These are phyloP conservation scores for Talaromyces islandicus DNA, from an alignment of 2,329 filamentous ascomycete genomes.

Conservation along the genomic window DNA sequence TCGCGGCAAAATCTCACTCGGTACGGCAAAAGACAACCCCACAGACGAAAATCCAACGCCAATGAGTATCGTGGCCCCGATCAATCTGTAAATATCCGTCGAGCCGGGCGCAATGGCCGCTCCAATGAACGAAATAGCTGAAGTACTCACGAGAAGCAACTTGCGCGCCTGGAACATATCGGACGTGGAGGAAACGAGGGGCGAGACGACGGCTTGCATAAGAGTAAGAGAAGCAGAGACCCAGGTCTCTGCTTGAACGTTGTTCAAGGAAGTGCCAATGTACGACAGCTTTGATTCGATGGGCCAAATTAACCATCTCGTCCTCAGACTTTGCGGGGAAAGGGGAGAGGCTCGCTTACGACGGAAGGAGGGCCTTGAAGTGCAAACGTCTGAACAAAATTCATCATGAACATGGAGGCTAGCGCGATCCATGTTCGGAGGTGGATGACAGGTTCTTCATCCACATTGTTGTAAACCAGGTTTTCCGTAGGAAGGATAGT, in stretches of 20 bases:
- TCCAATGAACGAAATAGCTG: not conserved
- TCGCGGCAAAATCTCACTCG: constrained; percentile 4
- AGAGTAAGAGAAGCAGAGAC: not conserved
- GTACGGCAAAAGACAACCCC: not conserved
- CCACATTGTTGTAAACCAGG: constrained; percentile 1
- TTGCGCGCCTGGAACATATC: constrained; percentile 4
- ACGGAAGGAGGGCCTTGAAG: constrained; percentile 2
- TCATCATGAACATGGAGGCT: constrained; percentile 1
- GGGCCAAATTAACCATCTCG: not conserved
- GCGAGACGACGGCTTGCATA: not conserved
- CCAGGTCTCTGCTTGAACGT: constrained; percentile 2
- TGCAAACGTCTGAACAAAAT: constrained; percentile 2
- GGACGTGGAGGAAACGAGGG: not conserved
- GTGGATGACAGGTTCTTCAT: constrained; percentile 3
- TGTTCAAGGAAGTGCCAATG: not conserved
- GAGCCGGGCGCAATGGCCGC: constrained; percentile 3
- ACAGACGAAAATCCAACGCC: constrained; percentile 2
- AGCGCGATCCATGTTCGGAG: constrained; percentile 1
- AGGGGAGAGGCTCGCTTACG: not conserved
- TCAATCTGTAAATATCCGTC: not conserved
- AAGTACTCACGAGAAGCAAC: not conserved
- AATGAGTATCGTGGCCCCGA: constrained; percentile 1
- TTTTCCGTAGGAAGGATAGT: not conserved
- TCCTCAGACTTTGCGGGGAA: too few relatives aligned
- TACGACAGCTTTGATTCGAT: not conserved